Evolutionary conservation across 2,329 filamentous ascomycete species (phyloP), one percentile per base, ranked within the genome.

Genomic region (Calonectria pauciramosa): DNA sequence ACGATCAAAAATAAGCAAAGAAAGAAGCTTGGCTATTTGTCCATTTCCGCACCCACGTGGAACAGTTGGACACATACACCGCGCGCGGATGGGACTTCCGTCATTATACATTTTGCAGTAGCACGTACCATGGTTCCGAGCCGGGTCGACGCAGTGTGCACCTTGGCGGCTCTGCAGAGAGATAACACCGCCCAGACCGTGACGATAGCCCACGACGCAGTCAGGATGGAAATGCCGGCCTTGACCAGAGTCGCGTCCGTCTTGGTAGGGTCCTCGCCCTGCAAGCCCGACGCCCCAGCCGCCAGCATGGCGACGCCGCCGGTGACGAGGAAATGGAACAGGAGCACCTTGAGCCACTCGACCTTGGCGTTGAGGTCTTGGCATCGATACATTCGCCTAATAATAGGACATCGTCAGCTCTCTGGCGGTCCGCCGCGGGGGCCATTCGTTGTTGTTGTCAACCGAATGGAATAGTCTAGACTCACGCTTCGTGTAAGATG

Each of bases 401-500:
- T 10, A 60, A 78, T 18, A 60, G 32, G 4, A 5, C 38, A 16
- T 38, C n/a, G n/a, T n/a, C n/a, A n/a, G n/a, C n/a, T n/a, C n/a
- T n/a, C n/a, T n/a, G n/a, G n/a, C n/a, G n/a, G n/a, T n/a, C n/a
- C n/a, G n/a, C n/a, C n/a, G n/a, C n/a, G n/a, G n/a, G n/a, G n/a
- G n/a, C n/a, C n/a, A n/a, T 13, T 10, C 7, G 16, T 38, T 16
- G 14, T 23, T 28, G 28, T 16, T 41, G n/a, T n/a, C n/a, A n/a
- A n/a, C n/a, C 32, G 10, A 11, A 26, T n/a, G n/a, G 18, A n/a
- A 10, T 20, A 65, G 18, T 26, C 14, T 38, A 30, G 36, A 49
- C 73, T 67, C 70, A 70, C 84, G 82, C 78, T 77, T 87, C 84
- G 54, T 86, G 82, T 0, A 86, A 72, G 13, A 86, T 79, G 0